phyloP scores from a whole-genome alignment of 202 grass and related monocot species.

The Saccharum hybrid region DNA sequence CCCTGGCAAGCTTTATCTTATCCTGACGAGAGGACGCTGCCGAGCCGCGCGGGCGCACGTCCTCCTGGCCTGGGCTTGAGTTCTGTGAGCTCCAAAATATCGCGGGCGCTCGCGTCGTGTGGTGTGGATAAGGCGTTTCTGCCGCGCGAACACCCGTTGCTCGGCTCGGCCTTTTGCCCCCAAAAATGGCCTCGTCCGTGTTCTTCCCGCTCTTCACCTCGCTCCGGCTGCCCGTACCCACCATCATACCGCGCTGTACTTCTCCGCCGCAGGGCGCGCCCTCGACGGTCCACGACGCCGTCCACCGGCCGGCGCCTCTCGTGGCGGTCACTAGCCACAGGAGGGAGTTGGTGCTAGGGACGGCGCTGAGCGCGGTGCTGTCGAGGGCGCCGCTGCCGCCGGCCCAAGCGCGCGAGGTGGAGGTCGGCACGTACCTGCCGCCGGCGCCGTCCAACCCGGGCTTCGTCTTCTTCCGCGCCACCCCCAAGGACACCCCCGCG shows the following conservation, averaged over 20 bases:
- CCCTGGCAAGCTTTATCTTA: slow-evolving; percentile 35
- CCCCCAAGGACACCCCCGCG: slow-evolving; percentile 86
- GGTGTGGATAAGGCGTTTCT: slow-evolving; percentile 46
- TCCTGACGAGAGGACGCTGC: slow-evolving; percentile 51
- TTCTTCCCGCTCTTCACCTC: slow-evolving; percentile 19
- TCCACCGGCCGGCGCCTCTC: background rate
- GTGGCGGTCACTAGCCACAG: slow-evolving; percentile 41
- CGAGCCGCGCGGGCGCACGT: slow-evolving; percentile 44
- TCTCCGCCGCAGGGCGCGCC: background rate
- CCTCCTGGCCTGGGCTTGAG: slow-evolving; percentile 24
- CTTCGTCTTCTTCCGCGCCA: slow-evolving; percentile 85
- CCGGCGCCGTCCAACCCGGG: slow-evolving; percentile 59
- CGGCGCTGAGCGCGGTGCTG: slow-evolving; percentile 55
- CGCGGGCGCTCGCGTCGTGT: background rate
- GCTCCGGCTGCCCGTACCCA: slow-evolving; percentile 18
- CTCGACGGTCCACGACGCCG: background rate
- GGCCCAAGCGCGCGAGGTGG: slow-evolving; percentile 63
- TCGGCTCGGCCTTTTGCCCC: background rate
- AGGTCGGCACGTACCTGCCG: slow-evolving; percentile 78
- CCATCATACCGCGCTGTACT: background rate
- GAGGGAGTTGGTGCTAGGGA: slow-evolving; percentile 64
- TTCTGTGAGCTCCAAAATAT: slow-evolving; percentile 15
- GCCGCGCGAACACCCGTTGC: slow-evolving; percentile 26
- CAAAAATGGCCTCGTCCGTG: slow-evolving; percentile 55
- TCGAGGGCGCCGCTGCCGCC: slow-evolving; percentile 40